Evolutionary conservation across 345 rosid genomes (phyloP).

Genomic region (Corchorus olitorius): DNA sequence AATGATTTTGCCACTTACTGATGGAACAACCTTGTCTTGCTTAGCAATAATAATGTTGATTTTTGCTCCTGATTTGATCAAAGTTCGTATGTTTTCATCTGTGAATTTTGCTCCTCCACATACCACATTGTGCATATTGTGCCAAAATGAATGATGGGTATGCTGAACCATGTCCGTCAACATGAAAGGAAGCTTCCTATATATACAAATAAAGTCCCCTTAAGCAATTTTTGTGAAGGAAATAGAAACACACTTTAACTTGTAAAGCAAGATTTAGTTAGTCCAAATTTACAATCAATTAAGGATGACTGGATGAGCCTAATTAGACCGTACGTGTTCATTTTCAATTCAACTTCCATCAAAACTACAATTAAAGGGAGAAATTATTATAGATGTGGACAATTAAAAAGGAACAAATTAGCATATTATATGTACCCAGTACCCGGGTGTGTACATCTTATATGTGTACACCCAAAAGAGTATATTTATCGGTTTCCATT

Average conservation of each 20-base stretch:
- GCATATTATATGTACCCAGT: too few relatives aligned
- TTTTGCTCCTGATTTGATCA: slow-evolving; percentile 35
- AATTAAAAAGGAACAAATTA: too few relatives aligned
- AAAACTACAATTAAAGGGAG: too few relatives aligned
- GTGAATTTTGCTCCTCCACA: slow-evolving; percentile 69
- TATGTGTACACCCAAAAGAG: too few relatives aligned
- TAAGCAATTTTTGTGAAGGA: too few relatives aligned
- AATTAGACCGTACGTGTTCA: too few relatives aligned
- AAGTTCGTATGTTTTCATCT: slow-evolving; percentile 48
- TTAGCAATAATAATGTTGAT: slow-evolving; percentile 61
- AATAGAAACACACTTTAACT: not conserved
- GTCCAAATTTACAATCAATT: too few relatives aligned
- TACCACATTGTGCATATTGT: slow-evolving; percentile 74
- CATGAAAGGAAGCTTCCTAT: slow-evolving; percentile 51
- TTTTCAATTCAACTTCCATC: too few relatives aligned
- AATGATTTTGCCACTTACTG: slow-evolving; percentile 44
- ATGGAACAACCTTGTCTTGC: slow-evolving; percentile 46
- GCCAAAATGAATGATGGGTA: slow-evolving; percentile 86
- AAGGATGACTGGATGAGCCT: too few relatives aligned
- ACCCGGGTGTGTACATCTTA: too few relatives aligned
- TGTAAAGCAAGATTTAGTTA: too few relatives aligned
- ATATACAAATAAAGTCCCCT: not conserved
- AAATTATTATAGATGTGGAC: too few relatives aligned
- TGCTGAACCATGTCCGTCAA: slow-evolving; percentile 53
- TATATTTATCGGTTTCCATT: not conserved